These are phyloP conservation scores for Penicillium crystallinum DNA, from an alignment of 495 filamentous ascomycete species.

Conservation along the genomic window DNA sequence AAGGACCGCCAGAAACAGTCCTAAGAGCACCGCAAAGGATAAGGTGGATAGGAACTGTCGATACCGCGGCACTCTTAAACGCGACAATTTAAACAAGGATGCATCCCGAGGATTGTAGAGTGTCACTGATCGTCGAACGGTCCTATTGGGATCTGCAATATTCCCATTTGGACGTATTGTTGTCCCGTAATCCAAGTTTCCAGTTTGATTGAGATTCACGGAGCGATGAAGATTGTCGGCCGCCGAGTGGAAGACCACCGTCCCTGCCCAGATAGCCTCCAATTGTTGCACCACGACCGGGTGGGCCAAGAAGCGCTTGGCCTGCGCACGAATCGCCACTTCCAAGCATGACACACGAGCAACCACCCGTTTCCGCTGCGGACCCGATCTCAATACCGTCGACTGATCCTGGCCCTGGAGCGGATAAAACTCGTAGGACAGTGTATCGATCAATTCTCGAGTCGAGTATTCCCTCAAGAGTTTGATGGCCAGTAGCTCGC, in stretches of 20 bases:
- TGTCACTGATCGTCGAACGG: conserved; percentile 67
- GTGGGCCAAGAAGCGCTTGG: conserved; percentile 85
- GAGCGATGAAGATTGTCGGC: conserved; percentile 74
- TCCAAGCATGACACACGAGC: conserved; percentile 84
- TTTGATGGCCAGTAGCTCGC: conserved; percentile 88
- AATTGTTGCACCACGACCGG: conserved; percentile 87
- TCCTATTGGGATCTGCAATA: conserved; percentile 18
- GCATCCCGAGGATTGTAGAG: conserved; percentile 89
- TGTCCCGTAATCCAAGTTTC: conserved; percentile 22
- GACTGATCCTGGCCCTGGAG: conserved; percentile 68
- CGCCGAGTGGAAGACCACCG: conserved; percentile 83
- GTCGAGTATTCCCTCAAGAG: conserved; percentile 83
- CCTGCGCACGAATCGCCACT: conserved; percentile 81
- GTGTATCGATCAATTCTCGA: conserved; percentile 80
- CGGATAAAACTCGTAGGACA: conserved; percentile 92
- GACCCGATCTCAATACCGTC: conserved; percentile 28
- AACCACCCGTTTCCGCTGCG: conserved; percentile 34
- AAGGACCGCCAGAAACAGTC: conserved; percentile 76
- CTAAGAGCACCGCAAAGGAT: conserved; percentile 74
- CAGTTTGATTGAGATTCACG: conserved; percentile 21
- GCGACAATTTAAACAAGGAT: conserved; percentile 82
- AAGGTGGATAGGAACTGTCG: conserved; percentile 81
- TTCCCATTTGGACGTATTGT: conserved; percentile 8
- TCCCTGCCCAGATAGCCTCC: conserved; percentile 93
- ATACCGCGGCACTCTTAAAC: conserved; percentile 84